Conservation (phyloP, 495 filamentous ascomycete genomes). For the Neurospora sp. region DNA sequence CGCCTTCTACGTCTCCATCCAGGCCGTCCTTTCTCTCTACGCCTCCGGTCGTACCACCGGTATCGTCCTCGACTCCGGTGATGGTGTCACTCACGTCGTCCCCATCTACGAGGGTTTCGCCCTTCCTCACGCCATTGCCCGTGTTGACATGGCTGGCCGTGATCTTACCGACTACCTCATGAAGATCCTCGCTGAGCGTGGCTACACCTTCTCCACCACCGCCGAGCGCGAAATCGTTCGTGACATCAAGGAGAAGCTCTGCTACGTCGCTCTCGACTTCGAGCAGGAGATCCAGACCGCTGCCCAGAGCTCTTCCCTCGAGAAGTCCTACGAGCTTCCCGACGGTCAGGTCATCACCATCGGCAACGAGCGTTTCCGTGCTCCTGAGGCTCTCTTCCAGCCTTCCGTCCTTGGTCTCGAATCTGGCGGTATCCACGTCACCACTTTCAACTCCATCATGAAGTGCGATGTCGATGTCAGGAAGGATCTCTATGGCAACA, state of each 20-base stretch:
- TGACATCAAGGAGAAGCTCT: constrained; percentile 99
- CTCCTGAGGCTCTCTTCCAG: constrained; percentile 98
- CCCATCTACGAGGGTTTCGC: constrained; percentile 99
- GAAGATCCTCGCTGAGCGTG: constrained; percentile 98
- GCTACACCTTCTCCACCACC: constrained; percentile 98
- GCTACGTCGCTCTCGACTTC: constrained; percentile 98
- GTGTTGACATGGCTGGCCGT: constrained; percentile 99
- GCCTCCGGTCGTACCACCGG: constrained; percentile 99
- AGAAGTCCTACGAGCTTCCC: constrained; percentile 99
- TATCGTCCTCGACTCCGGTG: constrained; percentile 99
- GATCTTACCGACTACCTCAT: constrained; percentile 99
- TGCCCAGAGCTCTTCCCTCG: constrained; percentile 87
- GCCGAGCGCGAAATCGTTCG: constrained; percentile 99
- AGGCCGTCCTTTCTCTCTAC: constrained; percentile 98
- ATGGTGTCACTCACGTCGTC: constrained; percentile 99
- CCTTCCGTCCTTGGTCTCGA: constrained; percentile 96
- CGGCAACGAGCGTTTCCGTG: constrained; percentile 99
- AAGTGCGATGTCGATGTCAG: constrained; percentile 99
- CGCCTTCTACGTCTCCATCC: constrained; percentile 99
- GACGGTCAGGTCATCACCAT: constrained; percentile 99
- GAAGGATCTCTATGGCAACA: constrained; percentile 99
- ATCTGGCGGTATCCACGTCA: constrained; percentile 97
- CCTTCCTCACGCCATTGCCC: constrained; percentile 96
- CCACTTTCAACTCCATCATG: constrained; percentile 99
- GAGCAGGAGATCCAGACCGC: constrained; percentile 99